Conservation (phyloP, 768 basidiomycete species). For the Mycena crocata region DNA sequence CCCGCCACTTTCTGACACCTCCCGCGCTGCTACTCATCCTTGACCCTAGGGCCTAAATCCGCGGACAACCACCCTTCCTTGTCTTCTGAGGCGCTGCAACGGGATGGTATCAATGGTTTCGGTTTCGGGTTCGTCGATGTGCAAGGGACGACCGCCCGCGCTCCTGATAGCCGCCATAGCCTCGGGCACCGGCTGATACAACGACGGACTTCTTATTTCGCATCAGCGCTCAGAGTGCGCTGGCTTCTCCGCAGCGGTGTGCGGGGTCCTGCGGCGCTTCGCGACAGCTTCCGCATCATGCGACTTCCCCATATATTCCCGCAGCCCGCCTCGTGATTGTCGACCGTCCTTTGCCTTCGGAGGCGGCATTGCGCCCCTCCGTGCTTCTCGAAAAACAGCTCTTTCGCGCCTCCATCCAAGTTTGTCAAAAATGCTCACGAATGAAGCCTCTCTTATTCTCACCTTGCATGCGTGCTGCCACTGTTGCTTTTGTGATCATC, state of each 20-base stretch:
- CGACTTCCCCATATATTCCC: conserved; percentile 10
- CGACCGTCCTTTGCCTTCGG: conserved; percentile 1
- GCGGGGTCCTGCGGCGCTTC: conserved; percentile 22
- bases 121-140: neutral
- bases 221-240: conserved; percentile 27
- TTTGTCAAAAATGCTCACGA: too few species aligned
- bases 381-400: neutral
- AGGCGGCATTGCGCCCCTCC: neutral
- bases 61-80: neutral
- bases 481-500: too few species aligned
- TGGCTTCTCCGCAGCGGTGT: conserved; percentile 28
- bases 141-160: conserved; percentile 13
- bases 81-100: neutral
- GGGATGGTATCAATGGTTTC: conserved; percentile 16
- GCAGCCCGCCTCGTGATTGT: conserved; percentile 21
- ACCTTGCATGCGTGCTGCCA: too few species aligned
- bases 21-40: neutral
- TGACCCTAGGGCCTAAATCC: neutral
- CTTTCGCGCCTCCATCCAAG: too few species aligned
- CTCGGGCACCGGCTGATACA: conserved; percentile 20
- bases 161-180: conserved; percentile 27
- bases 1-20: conserved; percentile 10
- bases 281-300: conserved; percentile 23
- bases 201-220: conserved; percentile 27
- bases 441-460: too few species aligned